A percentile compares a stretch with the other conserved stretches of the same genome.
Evolutionary conservation across 495 filamentous ascomycete genomes (phyloP).

Genomic region (Parathielavia appendiculata): DNA sequence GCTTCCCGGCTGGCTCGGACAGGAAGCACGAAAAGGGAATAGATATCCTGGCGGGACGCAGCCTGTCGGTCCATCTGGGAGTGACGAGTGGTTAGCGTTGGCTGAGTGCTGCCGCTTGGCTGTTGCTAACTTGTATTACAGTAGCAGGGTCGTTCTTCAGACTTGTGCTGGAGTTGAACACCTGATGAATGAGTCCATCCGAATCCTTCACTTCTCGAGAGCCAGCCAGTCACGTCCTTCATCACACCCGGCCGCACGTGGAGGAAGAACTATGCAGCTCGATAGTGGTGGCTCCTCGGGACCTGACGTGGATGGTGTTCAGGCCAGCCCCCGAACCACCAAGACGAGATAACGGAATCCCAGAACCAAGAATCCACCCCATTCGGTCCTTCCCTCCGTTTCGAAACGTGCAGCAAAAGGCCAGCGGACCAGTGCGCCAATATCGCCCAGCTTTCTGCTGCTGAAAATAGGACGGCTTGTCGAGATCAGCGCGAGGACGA

Average conservation of each 20-base stretch:
- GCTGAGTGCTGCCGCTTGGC: too few species aligned
- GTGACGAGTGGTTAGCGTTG: too few species aligned
- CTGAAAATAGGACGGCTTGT: neutral
- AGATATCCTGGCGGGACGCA: neutral
- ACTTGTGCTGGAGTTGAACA: too few species aligned
- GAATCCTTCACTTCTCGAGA: neutral
- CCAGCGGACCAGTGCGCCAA: too few species aligned
- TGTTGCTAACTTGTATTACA: too few species aligned
- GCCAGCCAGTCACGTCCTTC: neutral
- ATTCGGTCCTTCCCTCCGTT: neutral
- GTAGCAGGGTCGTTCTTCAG: too few species aligned
- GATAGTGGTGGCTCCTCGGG: slow-evolving; percentile 2
- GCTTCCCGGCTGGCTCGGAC: neutral
- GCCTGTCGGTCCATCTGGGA: neutral
- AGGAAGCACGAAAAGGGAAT: slow-evolving; percentile 1
- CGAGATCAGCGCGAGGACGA: neutral
- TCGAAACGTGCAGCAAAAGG: neutral
- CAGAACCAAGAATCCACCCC: neutral
- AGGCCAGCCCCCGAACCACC: neutral
- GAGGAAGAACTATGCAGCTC: slow-evolving; percentile 10
- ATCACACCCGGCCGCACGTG: slow-evolving; percentile 13
- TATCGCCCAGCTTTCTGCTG: neutral
- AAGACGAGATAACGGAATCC: neutral
- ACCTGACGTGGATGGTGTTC: neutral
- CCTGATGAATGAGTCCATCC: too few species aligned